These are phyloP conservation scores for Aquilaria malaccensis DNA, from an alignment of 345 rosid species.

Conservation along the genomic window DNA sequence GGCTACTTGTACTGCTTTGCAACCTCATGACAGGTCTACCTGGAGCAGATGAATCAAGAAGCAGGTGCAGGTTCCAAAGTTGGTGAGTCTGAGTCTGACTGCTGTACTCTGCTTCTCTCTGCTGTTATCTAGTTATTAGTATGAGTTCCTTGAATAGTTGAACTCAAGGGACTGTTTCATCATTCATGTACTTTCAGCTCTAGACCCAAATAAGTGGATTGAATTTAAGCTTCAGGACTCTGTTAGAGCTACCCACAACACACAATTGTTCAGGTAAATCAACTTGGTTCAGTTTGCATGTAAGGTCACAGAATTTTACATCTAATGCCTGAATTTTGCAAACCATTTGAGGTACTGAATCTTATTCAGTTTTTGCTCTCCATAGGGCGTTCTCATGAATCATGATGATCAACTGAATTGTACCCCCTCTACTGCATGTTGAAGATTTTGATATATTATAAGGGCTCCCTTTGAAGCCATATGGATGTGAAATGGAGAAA, in stretches of 20 bases:
- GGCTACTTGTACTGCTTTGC: too few relatives aligned
- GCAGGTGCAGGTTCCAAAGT: constrained; percentile 33
- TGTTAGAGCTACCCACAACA: constrained; percentile 87
- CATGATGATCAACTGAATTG: too few relatives aligned
- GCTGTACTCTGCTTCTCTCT: background rate
- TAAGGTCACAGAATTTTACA: too few relatives aligned
- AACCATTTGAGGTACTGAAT: too few relatives aligned
- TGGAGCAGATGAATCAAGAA: constrained; percentile 57
- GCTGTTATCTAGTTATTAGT: background rate
- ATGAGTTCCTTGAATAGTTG: background rate
- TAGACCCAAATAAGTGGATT: constrained; percentile 85
- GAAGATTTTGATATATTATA: too few relatives aligned
- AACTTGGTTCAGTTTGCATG: too few relatives aligned
- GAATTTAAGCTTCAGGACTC: constrained; percentile 92
- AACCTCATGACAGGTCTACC: constrained; percentile 44
- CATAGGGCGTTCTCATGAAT: too few relatives aligned
- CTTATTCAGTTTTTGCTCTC: too few relatives aligned
- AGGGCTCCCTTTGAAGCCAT: too few relatives aligned
- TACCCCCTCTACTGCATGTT: too few relatives aligned
- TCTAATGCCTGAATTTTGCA: too few relatives aligned
- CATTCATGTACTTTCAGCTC: constrained; percentile 37
- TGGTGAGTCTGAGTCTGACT: constrained; percentile 33
- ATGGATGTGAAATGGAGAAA: too few relatives aligned
- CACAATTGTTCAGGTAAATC: constrained; percentile 69
- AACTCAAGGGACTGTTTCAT: constrained; percentile 11